Conservation (phyloP, 306 rosid genomes). For the Quercus wislizeni region DNA sequence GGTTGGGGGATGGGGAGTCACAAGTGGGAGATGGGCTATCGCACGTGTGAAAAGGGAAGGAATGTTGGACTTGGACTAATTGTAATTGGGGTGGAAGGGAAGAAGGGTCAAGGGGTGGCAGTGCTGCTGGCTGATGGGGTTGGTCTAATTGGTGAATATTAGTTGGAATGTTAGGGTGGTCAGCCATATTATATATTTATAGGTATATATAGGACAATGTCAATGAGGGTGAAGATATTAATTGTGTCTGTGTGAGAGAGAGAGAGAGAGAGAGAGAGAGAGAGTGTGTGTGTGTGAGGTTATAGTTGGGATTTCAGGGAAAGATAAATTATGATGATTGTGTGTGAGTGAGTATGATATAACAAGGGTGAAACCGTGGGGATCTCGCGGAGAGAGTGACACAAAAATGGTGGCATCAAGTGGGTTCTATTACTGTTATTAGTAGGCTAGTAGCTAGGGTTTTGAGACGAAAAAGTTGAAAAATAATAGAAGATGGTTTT, state of each 20-base stretch:
- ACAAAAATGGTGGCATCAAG: slow-evolving; percentile 13
- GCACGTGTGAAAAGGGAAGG: slow-evolving; percentile 1
- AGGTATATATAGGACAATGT: not conserved
- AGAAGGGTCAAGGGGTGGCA: slow-evolving; percentile 13
- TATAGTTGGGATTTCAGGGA: not conserved
- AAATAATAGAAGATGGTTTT: not conserved
- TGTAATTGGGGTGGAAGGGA: not conserved
- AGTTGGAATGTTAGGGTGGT: slow-evolving; percentile 7
- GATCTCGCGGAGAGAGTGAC: slow-evolving; percentile 35
- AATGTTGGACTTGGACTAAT: not conserved
- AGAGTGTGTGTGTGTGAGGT: not conserved
- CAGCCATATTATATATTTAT: slow-evolving; percentile 13
- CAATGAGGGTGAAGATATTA: not conserved
- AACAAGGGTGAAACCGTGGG: slow-evolving; percentile 54
- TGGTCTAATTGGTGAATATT: not conserved
- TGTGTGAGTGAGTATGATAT: not conserved
- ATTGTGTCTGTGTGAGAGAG: not conserved
- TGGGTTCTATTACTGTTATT: not conserved
- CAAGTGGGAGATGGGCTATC: not conserved
- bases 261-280: not conserved
- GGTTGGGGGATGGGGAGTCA: not conserved
- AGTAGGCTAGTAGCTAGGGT: not conserved
- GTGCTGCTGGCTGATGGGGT: not conserved
- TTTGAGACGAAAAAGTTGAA: not conserved
- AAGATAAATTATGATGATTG: not conserved